Conservation (phyloP, 352 stramenopile genomes). For the Phytophthora agathidicida region DNA sequence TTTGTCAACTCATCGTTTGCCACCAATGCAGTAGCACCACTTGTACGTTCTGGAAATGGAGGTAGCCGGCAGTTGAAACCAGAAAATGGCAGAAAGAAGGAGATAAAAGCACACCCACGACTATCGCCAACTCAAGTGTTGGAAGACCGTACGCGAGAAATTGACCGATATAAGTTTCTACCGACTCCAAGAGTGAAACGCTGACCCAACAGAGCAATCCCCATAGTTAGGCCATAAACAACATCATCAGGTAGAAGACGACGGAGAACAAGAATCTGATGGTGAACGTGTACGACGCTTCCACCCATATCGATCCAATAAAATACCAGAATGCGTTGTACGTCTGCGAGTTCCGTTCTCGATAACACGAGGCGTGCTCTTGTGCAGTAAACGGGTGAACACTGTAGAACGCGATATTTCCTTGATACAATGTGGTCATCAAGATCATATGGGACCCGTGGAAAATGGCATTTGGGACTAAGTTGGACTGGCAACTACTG, state of each 20-base stretch:
- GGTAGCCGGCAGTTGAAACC: constrained; percentile 51
- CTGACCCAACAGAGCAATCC: constrained; percentile 29
- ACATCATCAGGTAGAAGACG: constrained; percentile 25
- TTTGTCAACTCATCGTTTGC: background rate
- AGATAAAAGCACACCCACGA: constrained; percentile 16
- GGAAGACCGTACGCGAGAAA: constrained; percentile 19
- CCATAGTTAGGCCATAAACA: constrained; percentile 20
- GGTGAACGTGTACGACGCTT: constrained; percentile 19
- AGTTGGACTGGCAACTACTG: no score
- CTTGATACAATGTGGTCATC: constrained; percentile 20
- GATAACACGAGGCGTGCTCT: constrained; percentile 14
- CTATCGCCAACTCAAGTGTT: constrained; percentile 12
- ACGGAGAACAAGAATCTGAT: constrained; percentile 11
- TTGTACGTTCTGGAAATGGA: constrained; percentile 46
- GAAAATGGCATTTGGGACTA: no score
- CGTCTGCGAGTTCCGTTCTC: constrained; percentile 13
- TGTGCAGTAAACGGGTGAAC: constrained; percentile 10
- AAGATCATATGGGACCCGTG: no score
- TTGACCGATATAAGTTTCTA: constrained; percentile 38
- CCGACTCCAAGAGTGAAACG: constrained; percentile 19
- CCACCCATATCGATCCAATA: constrained; percentile 3
- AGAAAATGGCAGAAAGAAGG: constrained; percentile 49
- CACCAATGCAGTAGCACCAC: constrained; percentile 50
- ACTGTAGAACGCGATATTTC: constrained; percentile 15
- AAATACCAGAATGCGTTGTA: constrained; percentile 22